phyloP scores from a whole-genome alignment of 179 eudicot species.

The Vitellaria paradoxa region DNA sequence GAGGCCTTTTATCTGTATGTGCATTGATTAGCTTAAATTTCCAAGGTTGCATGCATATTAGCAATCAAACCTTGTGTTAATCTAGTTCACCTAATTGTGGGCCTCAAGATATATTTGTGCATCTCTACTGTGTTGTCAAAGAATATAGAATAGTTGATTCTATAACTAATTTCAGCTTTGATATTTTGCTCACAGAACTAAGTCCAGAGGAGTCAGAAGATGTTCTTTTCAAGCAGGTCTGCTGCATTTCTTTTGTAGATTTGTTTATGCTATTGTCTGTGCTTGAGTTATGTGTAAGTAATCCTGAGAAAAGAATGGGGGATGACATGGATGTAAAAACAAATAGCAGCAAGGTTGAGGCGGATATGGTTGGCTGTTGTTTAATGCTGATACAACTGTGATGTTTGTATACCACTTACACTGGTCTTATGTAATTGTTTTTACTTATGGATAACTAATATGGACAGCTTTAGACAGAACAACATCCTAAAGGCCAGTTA shows the following conservation, averaged over 20 bases:
- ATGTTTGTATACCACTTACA: too few species aligned
- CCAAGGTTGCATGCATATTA: too few species aligned
- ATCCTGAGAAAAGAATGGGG: background rate
- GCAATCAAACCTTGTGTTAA: background rate
- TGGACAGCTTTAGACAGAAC: too few species aligned
- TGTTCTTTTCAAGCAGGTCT: constrained; percentile 89
- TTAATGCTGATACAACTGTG: too few species aligned
- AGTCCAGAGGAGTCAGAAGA: constrained; percentile 86
- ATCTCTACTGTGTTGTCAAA: constrained; percentile 3
- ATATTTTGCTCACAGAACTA: constrained; percentile 53
- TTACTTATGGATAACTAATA: too few species aligned
- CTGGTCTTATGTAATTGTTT: too few species aligned
- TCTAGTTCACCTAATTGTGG: background rate
- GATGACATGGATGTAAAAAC: too few species aligned
- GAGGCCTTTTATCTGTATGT: too few species aligned
- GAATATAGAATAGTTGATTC: background rate
- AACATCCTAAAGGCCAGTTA: too few species aligned
- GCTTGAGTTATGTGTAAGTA: background rate
- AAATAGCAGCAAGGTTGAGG: too few species aligned
- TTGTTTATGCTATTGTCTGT: background rate
- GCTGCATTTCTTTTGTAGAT: constrained; percentile 9
- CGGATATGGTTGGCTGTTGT: too few species aligned
- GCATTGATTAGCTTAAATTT: too few species aligned
- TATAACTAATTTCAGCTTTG: background rate
- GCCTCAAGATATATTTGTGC: background rate